Evolutionary conservation across 148 eudicot genomes (phyloP).

Genomic region (Rheum nobile): DNA sequence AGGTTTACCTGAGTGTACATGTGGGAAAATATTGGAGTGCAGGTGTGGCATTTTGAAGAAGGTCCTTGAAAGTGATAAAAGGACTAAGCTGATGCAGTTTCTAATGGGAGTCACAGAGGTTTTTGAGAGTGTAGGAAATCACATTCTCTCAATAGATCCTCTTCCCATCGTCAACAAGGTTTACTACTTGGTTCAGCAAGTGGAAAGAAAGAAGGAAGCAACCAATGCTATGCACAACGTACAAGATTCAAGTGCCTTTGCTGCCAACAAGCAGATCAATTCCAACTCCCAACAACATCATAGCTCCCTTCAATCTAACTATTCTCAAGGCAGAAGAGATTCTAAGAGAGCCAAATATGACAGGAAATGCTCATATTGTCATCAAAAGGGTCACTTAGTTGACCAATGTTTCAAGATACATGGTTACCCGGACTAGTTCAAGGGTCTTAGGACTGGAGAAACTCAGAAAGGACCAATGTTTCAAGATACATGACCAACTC

Average conservation of each 20-base stretch:
- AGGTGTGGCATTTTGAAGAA: not conserved
- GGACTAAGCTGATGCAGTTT: not conserved
- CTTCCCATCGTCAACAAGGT: not conserved
- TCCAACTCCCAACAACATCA: too few relatives aligned
- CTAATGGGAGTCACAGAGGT: not conserved
- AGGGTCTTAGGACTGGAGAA: not conserved
- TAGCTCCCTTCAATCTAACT: too few relatives aligned
- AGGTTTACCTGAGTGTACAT: not conserved
- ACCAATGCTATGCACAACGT: not conserved
- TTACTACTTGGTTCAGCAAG: not conserved
- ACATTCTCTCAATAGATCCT: not conserved
- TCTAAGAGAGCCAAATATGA: not conserved
- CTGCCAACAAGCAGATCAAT: not conserved
- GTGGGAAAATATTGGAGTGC: not conserved
- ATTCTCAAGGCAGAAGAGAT: not conserved
- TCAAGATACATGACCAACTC: too few relatives aligned
- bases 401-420: not conserved
- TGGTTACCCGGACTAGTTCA: not conserved
- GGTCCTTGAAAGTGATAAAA: not conserved
- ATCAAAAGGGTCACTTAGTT: not conserved
- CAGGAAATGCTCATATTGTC: not conserved
- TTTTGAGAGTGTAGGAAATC: not conserved
- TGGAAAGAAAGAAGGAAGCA: not conserved
- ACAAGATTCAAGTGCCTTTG: not conserved
- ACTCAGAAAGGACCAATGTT: too few relatives aligned